Evolutionary conservation across 2,329 filamentous ascomycete species (phyloP).

Genomic region (Neopestalotiopsis sp.): DNA sequence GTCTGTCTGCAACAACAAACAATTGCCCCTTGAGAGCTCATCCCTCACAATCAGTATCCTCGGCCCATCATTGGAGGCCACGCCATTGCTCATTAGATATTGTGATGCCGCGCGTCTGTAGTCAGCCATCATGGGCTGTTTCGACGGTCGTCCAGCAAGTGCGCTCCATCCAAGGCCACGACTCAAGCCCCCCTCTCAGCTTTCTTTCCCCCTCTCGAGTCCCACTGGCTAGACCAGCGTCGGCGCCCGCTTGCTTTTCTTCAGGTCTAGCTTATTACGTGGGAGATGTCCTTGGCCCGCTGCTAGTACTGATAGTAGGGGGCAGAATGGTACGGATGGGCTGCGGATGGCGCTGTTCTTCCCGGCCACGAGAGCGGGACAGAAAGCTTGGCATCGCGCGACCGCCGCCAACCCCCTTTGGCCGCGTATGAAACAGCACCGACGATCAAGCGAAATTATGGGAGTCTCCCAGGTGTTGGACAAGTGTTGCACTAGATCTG

Average conservation of each 20-base stretch:
- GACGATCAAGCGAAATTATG: constrained; percentile 12
- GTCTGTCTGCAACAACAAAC: not conserved
- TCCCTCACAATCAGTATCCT: not conserved
- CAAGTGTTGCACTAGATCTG: not conserved
- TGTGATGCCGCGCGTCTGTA: constrained; percentile 9
- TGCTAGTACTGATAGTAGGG: not conserved
- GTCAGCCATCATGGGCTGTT: not conserved
- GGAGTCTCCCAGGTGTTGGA: constrained; percentile 1
- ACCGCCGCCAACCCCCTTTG: constrained; percentile 1
- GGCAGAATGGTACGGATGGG: not conserved
- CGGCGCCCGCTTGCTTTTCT: not conserved
- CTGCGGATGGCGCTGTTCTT: not conserved
- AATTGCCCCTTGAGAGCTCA: not conserved
- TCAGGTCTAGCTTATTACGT: constrained; percentile 9
- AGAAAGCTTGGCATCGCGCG: constrained; percentile 12
- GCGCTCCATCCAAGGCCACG: not conserved
- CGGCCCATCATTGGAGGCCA: not conserved
- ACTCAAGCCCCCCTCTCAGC: not conserved
- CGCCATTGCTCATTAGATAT: not conserved
- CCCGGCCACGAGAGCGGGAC: constrained; percentile 7
- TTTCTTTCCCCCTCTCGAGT: not conserved
- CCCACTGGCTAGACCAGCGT: constrained; percentile 4
- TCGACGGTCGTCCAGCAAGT: not conserved
- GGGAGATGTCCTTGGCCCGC: constrained; percentile 5
- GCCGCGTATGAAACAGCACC: constrained; percentile 9